These are phyloP conservation scores for Termitomyces sp. DNA, from an alignment of 768 basidiomycete genomes.

Conservation along the genomic window DNA sequence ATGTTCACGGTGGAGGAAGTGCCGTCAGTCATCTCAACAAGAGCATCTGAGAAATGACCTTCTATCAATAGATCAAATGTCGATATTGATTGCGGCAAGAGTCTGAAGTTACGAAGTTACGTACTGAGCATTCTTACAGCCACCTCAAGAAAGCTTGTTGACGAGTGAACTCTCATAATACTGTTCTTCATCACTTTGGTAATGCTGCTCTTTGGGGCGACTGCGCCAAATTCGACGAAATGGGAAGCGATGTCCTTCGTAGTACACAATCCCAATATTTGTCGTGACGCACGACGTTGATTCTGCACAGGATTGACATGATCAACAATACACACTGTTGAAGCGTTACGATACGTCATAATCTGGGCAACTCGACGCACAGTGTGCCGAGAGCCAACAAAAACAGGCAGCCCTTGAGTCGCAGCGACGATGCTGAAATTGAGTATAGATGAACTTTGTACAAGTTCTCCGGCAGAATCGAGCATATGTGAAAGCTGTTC, in stretches of 20 bases:
- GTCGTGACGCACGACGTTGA: background rate
- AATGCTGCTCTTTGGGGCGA: background rate
- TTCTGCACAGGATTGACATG: background rate
- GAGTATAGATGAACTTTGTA: conserved; percentile 5
- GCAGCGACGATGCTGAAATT: background rate
- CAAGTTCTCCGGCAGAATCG: conserved; percentile 1
- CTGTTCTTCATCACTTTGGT: background rate
- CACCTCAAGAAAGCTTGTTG: background rate
- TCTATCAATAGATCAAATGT: background rate
- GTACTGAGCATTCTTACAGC: conserved; percentile 5
- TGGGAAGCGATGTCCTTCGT: conserved; percentile 3
- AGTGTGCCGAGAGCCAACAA: background rate
- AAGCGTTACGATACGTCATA: conserved; percentile 3
- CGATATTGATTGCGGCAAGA: background rate
- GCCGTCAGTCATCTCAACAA: background rate
- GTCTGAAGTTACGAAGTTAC: background rate
- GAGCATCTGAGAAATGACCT: background rate
- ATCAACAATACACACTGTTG: conserved; percentile 7
- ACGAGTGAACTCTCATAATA: conserved; percentile 1
- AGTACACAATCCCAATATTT: conserved; percentile 2
- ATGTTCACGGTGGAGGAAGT: background rate
- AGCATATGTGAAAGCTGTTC: background rate
- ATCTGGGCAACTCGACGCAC: conserved; percentile 4
- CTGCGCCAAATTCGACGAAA: background rate
- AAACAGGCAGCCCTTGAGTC: background rate